A percentile compares a stretch with the other conserved stretches of the same genome.
phyloP scores from a whole-genome alignment of 2,329 filamentous ascomycete species.

The Sarocladium brachiariae region DNA sequence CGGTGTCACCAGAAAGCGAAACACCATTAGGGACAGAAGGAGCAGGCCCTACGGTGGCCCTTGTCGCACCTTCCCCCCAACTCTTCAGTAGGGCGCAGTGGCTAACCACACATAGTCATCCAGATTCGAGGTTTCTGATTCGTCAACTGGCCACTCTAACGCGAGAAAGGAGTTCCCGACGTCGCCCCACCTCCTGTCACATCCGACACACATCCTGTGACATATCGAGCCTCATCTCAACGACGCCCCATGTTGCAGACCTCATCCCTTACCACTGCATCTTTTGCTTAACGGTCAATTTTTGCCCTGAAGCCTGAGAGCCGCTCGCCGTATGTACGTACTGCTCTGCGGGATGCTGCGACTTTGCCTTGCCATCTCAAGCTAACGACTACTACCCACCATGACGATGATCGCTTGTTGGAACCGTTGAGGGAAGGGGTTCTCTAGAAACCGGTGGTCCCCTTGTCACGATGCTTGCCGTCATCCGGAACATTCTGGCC shows the following conservation, averaged over 20 bases:
- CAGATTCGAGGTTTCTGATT: background rate
- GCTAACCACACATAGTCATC: background rate
- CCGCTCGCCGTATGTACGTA: background rate
- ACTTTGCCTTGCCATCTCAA: conserved; percentile 1
- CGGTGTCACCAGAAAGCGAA: conserved; percentile 7
- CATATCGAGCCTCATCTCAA: conserved; percentile 7
- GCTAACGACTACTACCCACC: background rate
- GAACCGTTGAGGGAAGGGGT: background rate
- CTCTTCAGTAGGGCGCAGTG: too few relatives aligned
- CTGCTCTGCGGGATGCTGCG: too few relatives aligned
- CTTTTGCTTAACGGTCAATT: background rate
- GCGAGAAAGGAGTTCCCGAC: background rate
- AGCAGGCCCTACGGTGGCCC: conserved; percentile 1
- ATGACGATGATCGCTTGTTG: conserved; percentile 4
- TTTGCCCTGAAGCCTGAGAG: background rate
- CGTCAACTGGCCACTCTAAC: background rate
- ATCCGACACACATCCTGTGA: conserved; percentile 7
- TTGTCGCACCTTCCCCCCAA: background rate
- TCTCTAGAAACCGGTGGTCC: conserved; percentile 1
- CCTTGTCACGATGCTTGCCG: background rate
- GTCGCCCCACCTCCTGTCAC: conserved; percentile 1
- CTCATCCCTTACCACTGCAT: background rate
- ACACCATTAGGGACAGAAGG: background rate
- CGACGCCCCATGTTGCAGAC: conserved; percentile 4
- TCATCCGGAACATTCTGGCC: background rate